Evolutionary conservation across 768 basidiomycete genomes (phyloP).

Genomic region (Cystofilobasidium capitatum): DNA sequence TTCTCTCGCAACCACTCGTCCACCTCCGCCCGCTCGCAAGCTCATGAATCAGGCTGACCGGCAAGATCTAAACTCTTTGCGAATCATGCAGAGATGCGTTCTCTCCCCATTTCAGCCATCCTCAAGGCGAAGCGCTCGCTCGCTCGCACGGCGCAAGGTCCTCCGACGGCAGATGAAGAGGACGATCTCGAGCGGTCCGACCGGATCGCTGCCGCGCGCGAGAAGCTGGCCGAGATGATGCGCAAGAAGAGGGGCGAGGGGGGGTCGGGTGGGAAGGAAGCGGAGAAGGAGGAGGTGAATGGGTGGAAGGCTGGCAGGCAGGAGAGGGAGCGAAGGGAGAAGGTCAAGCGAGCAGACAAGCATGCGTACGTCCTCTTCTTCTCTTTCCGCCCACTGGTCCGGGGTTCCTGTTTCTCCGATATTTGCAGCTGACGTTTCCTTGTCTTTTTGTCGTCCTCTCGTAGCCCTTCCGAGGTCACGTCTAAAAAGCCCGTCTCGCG

Average conservation of each 20-base stretch:
- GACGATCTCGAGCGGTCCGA: constrained; percentile 36
- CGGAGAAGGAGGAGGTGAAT: constrained; percentile 40
- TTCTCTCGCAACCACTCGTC: constrained; percentile 13
- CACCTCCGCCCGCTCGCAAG: neutral
- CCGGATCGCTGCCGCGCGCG: constrained; percentile 20
- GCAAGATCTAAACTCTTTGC: no score
- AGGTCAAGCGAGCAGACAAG: constrained; percentile 60
- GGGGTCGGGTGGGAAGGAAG: constrained; percentile 33
- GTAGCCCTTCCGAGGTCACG: constrained; percentile 67
- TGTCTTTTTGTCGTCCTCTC: neutral
- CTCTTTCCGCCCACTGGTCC: no score
- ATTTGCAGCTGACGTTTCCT: neutral
- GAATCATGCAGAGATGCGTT: constrained; percentile 47
- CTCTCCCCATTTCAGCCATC: constrained; percentile 56
- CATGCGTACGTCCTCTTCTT: constrained; percentile 72
- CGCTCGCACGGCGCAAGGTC: neutral
- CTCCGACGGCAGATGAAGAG: constrained; percentile 30
- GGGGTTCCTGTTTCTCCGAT: no score
- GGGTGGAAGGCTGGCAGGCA: constrained; percentile 44
- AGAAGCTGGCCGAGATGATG: constrained; percentile 22
- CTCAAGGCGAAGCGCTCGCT: constrained; percentile 57
- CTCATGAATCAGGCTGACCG: neutral
- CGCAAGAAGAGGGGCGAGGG: constrained; percentile 21
- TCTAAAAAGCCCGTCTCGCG: constrained; percentile 78
- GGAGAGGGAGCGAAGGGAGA: constrained; percentile 42